These are phyloP conservation scores for Penicillium tannophilum DNA, from an alignment of 495 filamentous ascomycete species.

Conservation along the genomic window DNA sequence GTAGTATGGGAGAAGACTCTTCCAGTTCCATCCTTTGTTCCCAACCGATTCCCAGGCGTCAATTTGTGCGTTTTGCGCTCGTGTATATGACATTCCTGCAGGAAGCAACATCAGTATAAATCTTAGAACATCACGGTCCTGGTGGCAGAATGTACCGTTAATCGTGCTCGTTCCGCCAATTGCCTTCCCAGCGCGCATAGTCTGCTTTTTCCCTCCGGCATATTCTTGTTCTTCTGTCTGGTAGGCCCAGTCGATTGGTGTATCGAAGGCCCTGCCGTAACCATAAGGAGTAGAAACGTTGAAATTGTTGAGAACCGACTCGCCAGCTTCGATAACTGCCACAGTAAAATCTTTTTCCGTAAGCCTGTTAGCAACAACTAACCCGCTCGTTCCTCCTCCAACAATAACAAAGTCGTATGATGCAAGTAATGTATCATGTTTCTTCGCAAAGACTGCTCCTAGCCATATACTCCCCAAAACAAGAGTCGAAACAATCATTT, in stretches of 20 bases:
- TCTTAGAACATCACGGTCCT: not conserved
- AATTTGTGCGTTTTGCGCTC: constrained; percentile 37
- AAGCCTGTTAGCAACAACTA: constrained; percentile 54
- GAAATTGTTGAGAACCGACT: constrained; percentile 46
- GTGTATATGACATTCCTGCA: constrained; percentile 51
- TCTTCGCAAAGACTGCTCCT: constrained; percentile 14
- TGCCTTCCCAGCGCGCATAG: constrained; percentile 49
- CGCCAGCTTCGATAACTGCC: constrained; percentile 57
- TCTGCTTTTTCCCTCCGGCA: constrained; percentile 36
- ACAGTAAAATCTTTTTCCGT: constrained; percentile 48
- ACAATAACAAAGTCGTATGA: constrained; percentile 50
- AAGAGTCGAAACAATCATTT: constrained; percentile 11
- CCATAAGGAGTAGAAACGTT: constrained; percentile 48
- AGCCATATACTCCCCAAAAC: constrained; percentile 10
- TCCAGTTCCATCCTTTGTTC: constrained; percentile 67
- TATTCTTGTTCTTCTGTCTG: constrained; percentile 44
- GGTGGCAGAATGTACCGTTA: constrained; percentile 38
- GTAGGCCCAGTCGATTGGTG: constrained; percentile 56
- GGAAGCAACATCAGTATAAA: not conserved
- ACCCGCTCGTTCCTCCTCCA: constrained; percentile 54
- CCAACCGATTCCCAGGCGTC: constrained; percentile 62
- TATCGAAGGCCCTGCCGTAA: constrained; percentile 42
- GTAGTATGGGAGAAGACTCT: constrained; percentile 59
- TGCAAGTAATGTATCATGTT: constrained; percentile 7
- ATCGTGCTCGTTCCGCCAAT: constrained; percentile 56